phyloP scores from a whole-genome alignment of 2,329 filamentous ascomycete species.

The Exophiala oligosperma region DNA sequence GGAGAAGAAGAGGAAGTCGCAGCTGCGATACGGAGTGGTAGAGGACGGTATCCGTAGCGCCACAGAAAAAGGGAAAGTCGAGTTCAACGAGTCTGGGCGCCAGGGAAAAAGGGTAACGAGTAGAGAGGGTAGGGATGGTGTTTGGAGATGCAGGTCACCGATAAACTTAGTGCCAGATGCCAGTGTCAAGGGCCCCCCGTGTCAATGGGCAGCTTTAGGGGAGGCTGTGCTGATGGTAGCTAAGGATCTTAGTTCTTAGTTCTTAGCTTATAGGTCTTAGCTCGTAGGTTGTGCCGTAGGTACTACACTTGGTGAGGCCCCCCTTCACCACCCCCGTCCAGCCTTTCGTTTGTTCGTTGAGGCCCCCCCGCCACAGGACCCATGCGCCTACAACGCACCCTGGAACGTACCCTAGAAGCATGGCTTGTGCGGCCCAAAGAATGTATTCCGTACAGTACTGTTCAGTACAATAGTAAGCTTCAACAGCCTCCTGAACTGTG shows the following conservation, averaged over 20 bases:
- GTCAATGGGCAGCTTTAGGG: not conserved
- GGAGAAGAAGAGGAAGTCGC: constrained; percentile 1
- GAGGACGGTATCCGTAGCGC: not conserved
- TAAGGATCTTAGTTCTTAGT: too few species aligned
- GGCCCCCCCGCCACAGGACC: too few species aligned
- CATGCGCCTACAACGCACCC: too few species aligned
- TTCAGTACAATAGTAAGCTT: too few species aligned
- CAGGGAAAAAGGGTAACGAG: not conserved
- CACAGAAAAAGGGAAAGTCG: not conserved
- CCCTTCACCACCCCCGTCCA: too few species aligned
- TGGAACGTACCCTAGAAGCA: too few species aligned
- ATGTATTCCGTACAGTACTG: not conserved
- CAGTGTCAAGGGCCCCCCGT: not conserved
- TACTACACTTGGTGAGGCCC: too few species aligned
- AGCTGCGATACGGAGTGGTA: not conserved
- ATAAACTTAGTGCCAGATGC: not conserved
- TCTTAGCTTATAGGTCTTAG: too few species aligned
- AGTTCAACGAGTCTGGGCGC: not conserved
- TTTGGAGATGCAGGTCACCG: not conserved
- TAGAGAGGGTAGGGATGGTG: not conserved
- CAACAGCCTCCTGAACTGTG: too few species aligned
- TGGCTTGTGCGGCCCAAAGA: too few species aligned
- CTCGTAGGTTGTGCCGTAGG: too few species aligned
- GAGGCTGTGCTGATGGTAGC: not conserved
- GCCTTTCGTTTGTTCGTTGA: too few species aligned